Evolutionary conservation across 1,139 yeast species (phyloP), one percentile per base, ranked within the genome.

Genomic region (Scheffersomyces quercinus): DNA sequence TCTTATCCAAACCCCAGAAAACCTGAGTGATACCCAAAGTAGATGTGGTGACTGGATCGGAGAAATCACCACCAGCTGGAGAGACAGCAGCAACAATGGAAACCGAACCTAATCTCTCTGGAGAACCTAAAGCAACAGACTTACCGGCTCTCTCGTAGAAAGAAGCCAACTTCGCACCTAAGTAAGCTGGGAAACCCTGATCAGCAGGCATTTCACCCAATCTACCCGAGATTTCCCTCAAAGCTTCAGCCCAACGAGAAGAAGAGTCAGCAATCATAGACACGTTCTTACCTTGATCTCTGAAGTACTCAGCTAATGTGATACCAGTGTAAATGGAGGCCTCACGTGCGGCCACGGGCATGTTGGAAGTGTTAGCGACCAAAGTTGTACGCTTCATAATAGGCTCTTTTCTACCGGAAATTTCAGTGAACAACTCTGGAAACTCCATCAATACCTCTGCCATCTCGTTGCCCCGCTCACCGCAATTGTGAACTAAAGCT

Each of bases 191-290:
- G 95, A 91, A 93, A 80, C 99, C 99, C 78, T 95, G 99, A 75
- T 93, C 99, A 50, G 99, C 99, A 66, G 99, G 99, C 99, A 93
- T 93, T 78, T 95, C 99, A 72, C 99, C 99, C 69, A 93, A 79
- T 81, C 99, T 95, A 82, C 99, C 99, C 43, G 98, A 91, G 68
- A 93, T 85, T 81, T 93, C 99, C 85, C 99, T 90, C 67, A 93
- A 81, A 48, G 99, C 99, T 76, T 93, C 99, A 39, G 99, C 99
- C 99, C 99, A 93, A 81, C 99, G 93, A 37, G 98, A 91, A 31
- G 98, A 91, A 6, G 99, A 93, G 70, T 93, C 99, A 49, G 99
- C 99, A 86, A 93, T 93, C 98, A 93, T 93, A 36, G 98, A 84
- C 52, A 93, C 98, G 65, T 95, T 79, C 79, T 93, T 93, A 76